Conservation (phyloP, 768 basidiomycete genomes). For the Strobilomyces confusus region DNA sequence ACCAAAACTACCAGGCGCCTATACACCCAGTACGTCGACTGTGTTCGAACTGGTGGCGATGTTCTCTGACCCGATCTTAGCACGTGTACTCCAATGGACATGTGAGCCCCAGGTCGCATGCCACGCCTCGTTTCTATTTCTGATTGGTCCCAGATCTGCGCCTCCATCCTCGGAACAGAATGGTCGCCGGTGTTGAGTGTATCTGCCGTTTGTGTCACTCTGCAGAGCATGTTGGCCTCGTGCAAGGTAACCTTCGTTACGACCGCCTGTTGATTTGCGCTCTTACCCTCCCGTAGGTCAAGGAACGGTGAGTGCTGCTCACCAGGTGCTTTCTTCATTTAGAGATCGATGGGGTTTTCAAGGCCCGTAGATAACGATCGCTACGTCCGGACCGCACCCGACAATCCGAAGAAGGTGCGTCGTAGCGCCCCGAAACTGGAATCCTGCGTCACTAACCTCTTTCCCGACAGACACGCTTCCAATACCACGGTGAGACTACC, state of each 20-base stretch:
- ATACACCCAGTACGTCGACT: slow-evolving; percentile 64
- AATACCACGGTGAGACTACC: slow-evolving; percentile 64
- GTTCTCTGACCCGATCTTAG: slow-evolving; percentile 34
- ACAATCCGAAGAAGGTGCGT: slow-evolving; percentile 82
- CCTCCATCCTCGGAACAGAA: slow-evolving; percentile 83
- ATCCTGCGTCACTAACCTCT: slow-evolving; percentile 8
- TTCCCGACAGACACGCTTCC: slow-evolving; percentile 61
- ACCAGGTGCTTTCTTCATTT: not conserved
- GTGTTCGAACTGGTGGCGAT: not conserved
- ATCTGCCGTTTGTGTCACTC: slow-evolving; percentile 73
- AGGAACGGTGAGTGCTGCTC: slow-evolving; percentile 53
- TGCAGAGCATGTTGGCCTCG: slow-evolving; percentile 91
- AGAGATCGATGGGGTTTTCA: slow-evolving; percentile 6
- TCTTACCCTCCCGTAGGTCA: slow-evolving; percentile 36
- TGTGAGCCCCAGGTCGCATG: slow-evolving; percentile 38
- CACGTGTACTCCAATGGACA: slow-evolving; percentile 88
- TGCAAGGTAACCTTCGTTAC: slow-evolving; percentile 61
- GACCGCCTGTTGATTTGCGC: not conserved
- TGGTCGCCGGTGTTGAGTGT: slow-evolving; percentile 91
- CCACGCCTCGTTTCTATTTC: slow-evolving; percentile 10
- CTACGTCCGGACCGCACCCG: slow-evolving; percentile 72
- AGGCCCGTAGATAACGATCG: slow-evolving; percentile 84
- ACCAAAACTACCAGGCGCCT: slow-evolving; percentile 61
- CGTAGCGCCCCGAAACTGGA: not conserved
- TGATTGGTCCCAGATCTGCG: slow-evolving; percentile 62